phyloP scores from a whole-genome alignment of 2,329 filamentous ascomycete species.

The Ilyonectria robusta region DNA sequence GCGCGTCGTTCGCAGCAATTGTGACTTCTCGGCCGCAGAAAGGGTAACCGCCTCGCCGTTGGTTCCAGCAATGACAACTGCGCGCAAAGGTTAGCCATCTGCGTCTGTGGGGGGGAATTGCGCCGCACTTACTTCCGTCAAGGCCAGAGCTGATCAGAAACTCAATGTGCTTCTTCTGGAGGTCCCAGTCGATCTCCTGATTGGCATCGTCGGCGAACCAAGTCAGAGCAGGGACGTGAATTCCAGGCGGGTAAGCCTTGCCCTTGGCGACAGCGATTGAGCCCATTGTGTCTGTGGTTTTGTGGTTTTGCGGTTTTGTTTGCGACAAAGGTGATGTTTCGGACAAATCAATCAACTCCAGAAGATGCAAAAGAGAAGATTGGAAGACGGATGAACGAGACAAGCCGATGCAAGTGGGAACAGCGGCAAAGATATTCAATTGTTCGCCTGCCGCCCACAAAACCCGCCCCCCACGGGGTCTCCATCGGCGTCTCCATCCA shows the following conservation, averaged over 20 bases:
- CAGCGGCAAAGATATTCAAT: slow-evolving; percentile 27
- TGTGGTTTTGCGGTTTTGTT: slow-evolving; percentile 8
- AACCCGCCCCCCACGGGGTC: slow-evolving; percentile 29
- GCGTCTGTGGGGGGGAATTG: fast-evolving
- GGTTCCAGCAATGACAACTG: slow-evolving; percentile 77
- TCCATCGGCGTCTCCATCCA: slow-evolving; percentile 30
- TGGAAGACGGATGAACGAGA: slow-evolving; percentile 13
- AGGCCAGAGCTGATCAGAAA: slow-evolving; percentile 68
- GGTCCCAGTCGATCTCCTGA: slow-evolving; percentile 70
- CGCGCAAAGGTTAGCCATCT: slow-evolving; percentile 30
- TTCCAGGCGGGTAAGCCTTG: slow-evolving; percentile 62
- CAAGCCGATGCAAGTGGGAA: slow-evolving; percentile 26
- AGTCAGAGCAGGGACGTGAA: slow-evolving; percentile 70
- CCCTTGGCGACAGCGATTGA: slow-evolving; percentile 45
- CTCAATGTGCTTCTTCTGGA: slow-evolving; percentile 67
- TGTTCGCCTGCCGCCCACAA: slow-evolving; percentile 26
- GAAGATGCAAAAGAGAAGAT: background rate
- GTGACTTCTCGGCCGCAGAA: slow-evolving; percentile 72
- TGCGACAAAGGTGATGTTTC: background rate
- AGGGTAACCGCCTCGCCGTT: slow-evolving; percentile 83
- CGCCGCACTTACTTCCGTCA: slow-evolving; percentile 58
- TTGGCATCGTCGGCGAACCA: slow-evolving; percentile 64
- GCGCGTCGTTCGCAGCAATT: slow-evolving; percentile 73
- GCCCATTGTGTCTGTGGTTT: slow-evolving; percentile 41
- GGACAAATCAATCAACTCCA: background rate